phyloP scores from a whole-genome alignment of 345 rosid species.

The Tarenaya hassleriana region DNA sequence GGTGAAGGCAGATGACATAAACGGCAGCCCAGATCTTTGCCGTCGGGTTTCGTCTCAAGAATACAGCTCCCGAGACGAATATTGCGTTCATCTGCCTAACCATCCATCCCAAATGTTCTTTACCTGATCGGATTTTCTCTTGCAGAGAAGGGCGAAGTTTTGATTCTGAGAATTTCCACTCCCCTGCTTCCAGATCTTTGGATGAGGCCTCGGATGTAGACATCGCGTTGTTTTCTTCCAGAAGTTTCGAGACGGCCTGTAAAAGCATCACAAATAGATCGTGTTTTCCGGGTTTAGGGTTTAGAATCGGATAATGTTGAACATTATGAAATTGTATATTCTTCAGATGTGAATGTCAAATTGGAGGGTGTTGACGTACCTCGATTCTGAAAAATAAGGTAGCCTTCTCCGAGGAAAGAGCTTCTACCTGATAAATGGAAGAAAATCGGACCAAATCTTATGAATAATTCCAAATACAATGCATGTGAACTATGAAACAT shows the following conservation, averaged over 20 bases:
- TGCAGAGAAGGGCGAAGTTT: conserved; percentile 47
- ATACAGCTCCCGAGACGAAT: conserved; percentile 65
- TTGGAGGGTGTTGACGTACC: conserved; percentile 30
- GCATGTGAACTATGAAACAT: no score
- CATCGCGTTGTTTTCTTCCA: conserved; percentile 56
- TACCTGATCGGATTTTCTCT: conserved; percentile 62
- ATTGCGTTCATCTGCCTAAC: conserved; percentile 66
- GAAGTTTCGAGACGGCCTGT: conserved; percentile 70
- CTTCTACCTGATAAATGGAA: conserved; percentile 58
- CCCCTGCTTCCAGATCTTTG: conserved; percentile 62
- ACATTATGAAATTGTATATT: no score
- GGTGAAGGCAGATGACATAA: conserved; percentile 72
- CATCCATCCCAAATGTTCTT: conserved; percentile 60
- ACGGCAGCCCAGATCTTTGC: conserved; percentile 65
- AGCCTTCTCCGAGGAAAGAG: conserved; percentile 89
- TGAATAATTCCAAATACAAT: no score
- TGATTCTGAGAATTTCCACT: conserved; percentile 44
- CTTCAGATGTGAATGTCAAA: no score
- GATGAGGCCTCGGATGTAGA: conserved; percentile 29
- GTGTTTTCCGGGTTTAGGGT: conserved; percentile 2
- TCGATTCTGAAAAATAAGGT: conserved; percentile 75
- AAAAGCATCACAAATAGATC: conserved; percentile 11
- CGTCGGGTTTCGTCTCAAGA: conserved; percentile 63
- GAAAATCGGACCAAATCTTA: not conserved
- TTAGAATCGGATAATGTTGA: conserved; percentile 9